Evolutionary conservation across 2,329 filamentous ascomycete species (phyloP).

Genomic region (Graphium sp.): DNA sequence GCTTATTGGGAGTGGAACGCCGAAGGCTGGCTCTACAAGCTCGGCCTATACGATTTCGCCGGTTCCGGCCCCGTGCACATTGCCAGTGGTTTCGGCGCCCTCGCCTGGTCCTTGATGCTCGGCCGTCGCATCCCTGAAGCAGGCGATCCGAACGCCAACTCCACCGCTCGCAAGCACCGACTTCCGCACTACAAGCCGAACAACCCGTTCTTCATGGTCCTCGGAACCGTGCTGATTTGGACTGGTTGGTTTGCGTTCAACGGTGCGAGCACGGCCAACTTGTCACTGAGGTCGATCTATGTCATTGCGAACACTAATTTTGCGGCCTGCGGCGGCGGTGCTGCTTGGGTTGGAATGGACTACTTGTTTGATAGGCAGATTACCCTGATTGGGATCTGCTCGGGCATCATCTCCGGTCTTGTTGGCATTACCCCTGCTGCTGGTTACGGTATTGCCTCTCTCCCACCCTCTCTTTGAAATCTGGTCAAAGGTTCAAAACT

Average conservation of each 20-base stretch:
- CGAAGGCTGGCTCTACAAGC: constrained; percentile 47
- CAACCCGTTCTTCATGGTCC: constrained; percentile 45
- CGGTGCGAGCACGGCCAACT: constrained; percentile 30
- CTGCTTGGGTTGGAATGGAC: constrained; percentile 35
- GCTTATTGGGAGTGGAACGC: constrained; percentile 53
- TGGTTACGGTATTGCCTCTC: constrained; percentile 20
- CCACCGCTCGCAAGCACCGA: constrained; percentile 19
- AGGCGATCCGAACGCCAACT: constrained; percentile 25
- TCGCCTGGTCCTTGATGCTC: constrained; percentile 46
- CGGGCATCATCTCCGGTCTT: constrained; percentile 36
- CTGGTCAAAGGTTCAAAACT: neutral
- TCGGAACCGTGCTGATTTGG: constrained; percentile 50
- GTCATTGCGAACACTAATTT: constrained; percentile 42
- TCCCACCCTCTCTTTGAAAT: neutral
- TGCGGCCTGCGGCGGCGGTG: constrained; percentile 33
- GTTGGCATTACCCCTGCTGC: constrained; percentile 42
- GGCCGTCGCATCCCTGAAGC: no score
- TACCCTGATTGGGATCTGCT: constrained; percentile 15
- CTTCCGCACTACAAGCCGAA: constrained; percentile 30
- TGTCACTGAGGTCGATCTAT: constrained; percentile 32
- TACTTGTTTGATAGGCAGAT: constrained; percentile 22
- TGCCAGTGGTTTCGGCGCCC: constrained; percentile 41
- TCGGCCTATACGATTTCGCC: constrained; percentile 42
- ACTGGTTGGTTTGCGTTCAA: constrained; percentile 43
- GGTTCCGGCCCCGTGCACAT: constrained; percentile 50